Percentiles rank a stretch among this genome's conserved stretches.
phyloP scores from a whole-genome alignment of 441 rosid genomes.

The Gossypium armourianum region DNA sequence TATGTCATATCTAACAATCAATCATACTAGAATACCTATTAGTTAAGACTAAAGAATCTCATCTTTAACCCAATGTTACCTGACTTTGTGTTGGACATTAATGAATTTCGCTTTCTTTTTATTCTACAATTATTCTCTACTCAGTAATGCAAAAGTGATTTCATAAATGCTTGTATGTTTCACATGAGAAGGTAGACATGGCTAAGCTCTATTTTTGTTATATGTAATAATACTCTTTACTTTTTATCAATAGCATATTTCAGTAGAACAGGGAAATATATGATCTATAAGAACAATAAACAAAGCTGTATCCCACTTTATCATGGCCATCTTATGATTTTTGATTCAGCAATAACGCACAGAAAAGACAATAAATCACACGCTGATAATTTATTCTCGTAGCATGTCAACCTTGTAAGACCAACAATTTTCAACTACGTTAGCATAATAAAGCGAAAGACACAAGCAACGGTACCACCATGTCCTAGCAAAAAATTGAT shows the following conservation, averaged over 20 bases:
- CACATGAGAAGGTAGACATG: background rate
- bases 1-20: constrained; percentile 15
- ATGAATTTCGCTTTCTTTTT: background rate
- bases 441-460: background rate
- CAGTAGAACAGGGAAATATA: background rate
- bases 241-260: background rate
- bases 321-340: background rate
- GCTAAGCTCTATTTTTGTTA: background rate
- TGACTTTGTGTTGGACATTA: background rate
- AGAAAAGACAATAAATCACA: background rate
- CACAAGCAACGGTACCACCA: background rate
- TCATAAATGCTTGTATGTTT: background rate
- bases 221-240: background rate
- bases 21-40: background rate
- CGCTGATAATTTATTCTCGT: background rate
- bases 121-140: background rate
- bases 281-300: background rate
- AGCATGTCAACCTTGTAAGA: background rate
- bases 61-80: background rate
- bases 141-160: background rate
- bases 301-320: background rate
- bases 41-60: background rate
- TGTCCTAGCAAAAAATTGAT: background rate
- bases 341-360: background rate
- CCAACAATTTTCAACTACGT: background rate